These are phyloP conservation scores for Hyphopichia wangnamkhiaoensis DNA, from an alignment of 1,139 yeast genomes.

Conservation along the genomic window DNA sequence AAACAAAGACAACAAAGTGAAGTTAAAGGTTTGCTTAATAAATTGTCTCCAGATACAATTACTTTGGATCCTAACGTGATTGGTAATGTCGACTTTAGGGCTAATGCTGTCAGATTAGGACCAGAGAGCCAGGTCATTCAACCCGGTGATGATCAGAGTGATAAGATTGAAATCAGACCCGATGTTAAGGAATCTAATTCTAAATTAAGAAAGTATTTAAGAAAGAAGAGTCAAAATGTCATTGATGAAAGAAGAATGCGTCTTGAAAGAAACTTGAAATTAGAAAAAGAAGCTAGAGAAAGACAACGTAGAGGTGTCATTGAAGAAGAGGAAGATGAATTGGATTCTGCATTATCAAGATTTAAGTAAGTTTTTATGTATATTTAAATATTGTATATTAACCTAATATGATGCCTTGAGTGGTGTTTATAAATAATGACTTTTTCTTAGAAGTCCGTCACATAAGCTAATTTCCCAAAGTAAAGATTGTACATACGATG, in stretches of 20 bases:
- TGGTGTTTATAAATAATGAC: no score
- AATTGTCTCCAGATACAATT: slow-evolving; percentile 90
- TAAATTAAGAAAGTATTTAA: slow-evolving; percentile 72
- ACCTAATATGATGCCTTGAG: no score
- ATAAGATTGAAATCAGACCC: slow-evolving; percentile 51
- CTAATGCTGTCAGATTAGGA: slow-evolving; percentile 61
- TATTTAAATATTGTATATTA: background rate
- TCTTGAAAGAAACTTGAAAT: slow-evolving; percentile 71
- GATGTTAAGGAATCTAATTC: slow-evolving; percentile 80
- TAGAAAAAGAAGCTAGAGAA: slow-evolving; percentile 73
- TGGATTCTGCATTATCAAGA: slow-evolving; percentile 61
- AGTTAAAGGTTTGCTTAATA: slow-evolving; percentile 82
- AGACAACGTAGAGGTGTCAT: slow-evolving; percentile 47
- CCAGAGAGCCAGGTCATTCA: slow-evolving; percentile 50
- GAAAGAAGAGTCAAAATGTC: slow-evolving; percentile 85
- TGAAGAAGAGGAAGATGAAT: slow-evolving; percentile 55
- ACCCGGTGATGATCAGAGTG: slow-evolving; percentile 35
- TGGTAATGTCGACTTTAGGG: slow-evolving; percentile 79
- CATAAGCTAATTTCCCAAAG: slow-evolving; percentile 1
- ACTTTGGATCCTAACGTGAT: slow-evolving; percentile 85
- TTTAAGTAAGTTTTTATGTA: slow-evolving; percentile 42
- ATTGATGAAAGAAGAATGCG: slow-evolving; percentile 85
- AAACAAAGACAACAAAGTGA: slow-evolving; percentile 94
- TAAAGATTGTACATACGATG: background rate
- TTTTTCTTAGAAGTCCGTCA: no score